These are phyloP conservation scores for Erythrophleum fordii DNA, from an alignment of 306 rosid species.

Conservation along the genomic window DNA sequence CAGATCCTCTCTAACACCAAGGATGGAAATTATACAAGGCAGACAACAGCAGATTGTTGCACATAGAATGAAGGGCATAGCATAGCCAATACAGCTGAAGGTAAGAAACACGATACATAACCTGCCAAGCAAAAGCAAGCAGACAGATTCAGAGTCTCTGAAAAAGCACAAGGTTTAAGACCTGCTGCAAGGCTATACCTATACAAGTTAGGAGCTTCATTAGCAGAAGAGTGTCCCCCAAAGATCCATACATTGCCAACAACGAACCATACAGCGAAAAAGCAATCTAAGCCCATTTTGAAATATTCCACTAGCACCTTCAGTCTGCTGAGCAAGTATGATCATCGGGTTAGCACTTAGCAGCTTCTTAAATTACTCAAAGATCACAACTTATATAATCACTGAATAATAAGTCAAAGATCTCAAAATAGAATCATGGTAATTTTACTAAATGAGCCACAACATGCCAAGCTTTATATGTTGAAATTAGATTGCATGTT, in stretches of 20 bases:
- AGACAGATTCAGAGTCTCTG: slow-evolving; percentile 30
- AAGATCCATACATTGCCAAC: slow-evolving; percentile 99
- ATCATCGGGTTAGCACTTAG: slow-evolving; percentile 38
- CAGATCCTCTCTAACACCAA: slow-evolving; percentile 90
- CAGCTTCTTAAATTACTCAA: slow-evolving; percentile 37
- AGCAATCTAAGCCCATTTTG: slow-evolving; percentile 93
- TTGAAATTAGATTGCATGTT: background rate
- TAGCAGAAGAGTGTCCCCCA: slow-evolving; percentile 81
- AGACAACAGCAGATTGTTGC: slow-evolving; percentile 98
- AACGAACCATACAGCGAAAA: slow-evolving; percentile 97
- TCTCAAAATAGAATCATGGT: background rate
- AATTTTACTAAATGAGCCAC: slow-evolving; percentile 7
- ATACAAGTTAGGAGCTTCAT: slow-evolving; percentile 88
- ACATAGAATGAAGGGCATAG: slow-evolving; percentile 98
- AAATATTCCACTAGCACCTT: slow-evolving; percentile 84
- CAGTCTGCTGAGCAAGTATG: slow-evolving; percentile 55
- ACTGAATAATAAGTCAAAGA: background rate
- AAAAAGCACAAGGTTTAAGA: slow-evolving; percentile 29
- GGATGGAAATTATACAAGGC: slow-evolving; percentile 94
- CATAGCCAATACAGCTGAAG: slow-evolving; percentile 95
- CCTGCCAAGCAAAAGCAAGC: slow-evolving; percentile 61
- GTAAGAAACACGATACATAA: slow-evolving; percentile 93
- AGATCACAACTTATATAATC: slow-evolving; percentile 31
- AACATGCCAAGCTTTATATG: background rate
- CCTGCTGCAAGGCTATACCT: slow-evolving; percentile 58